phyloP scores from a whole-genome alignment of 192 early-diverging fungal species.

The Podila clonocystis region DNA sequence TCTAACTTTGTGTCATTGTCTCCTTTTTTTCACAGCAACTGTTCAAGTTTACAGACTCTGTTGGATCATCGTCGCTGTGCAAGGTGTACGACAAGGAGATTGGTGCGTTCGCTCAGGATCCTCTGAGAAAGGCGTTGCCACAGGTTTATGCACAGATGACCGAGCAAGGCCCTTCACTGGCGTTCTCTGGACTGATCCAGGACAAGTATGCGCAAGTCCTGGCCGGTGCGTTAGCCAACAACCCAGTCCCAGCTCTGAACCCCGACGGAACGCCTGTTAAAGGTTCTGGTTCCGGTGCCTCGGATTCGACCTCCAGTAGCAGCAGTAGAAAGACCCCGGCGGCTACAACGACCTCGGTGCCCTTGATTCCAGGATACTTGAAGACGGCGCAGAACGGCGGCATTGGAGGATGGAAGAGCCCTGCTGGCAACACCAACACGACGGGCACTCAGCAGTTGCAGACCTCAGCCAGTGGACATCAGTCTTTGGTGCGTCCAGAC shows the following conservation, averaged over 20 bases:
- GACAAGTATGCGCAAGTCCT: slow-evolving; percentile 46
- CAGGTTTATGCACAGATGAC: slow-evolving; percentile 48
- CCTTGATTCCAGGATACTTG: slow-evolving; percentile 40
- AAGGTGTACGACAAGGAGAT: slow-evolving; percentile 36
- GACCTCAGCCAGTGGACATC: slow-evolving; percentile 45
- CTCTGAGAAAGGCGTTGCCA: slow-evolving; percentile 27
- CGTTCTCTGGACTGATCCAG: slow-evolving; percentile 47
- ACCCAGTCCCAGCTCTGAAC: slow-evolving; percentile 16
- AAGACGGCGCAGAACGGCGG: slow-evolving; percentile 36
- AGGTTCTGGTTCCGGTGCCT: not conserved
- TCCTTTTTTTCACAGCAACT: slow-evolving; percentile 15
- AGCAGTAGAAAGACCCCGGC: slow-evolving; percentile 12
- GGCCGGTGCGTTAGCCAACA: slow-evolving; percentile 14
- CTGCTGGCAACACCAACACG: slow-evolving; percentile 4
- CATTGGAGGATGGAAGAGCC: slow-evolving; percentile 27
- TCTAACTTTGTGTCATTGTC: not conserved
- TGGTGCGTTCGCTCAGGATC: slow-evolving; percentile 9
- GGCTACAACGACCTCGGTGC: slow-evolving; percentile 40
- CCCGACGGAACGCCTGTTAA: slow-evolving; percentile 1
- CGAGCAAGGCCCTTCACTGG: slow-evolving; percentile 36
- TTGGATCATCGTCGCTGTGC: slow-evolving; percentile 35
- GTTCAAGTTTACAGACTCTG: slow-evolving; percentile 51
- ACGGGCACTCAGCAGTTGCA: slow-evolving; percentile 19
- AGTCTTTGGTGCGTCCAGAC: slow-evolving; percentile 33
- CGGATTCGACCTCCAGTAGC: not conserved